A percentile compares a stretch with the other conserved stretches of the same genome.
phyloP scores from a whole-genome alignment of 2,329 filamentous ascomycete genomes.

The Cercospora sp. region DNA sequence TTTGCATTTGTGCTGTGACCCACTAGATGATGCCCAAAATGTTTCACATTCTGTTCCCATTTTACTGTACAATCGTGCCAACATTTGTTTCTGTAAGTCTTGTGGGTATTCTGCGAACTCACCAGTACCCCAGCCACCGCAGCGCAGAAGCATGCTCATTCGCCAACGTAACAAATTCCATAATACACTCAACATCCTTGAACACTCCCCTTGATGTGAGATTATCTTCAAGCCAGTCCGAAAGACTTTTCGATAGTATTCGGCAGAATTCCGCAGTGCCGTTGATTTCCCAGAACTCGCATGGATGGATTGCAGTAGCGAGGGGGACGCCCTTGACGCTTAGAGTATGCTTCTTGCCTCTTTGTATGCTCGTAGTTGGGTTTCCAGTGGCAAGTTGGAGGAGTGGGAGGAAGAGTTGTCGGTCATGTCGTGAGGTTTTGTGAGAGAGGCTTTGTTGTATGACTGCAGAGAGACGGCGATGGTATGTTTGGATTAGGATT shows the following conservation, averaged over 20 bases:
- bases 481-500: background rate
- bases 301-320: background rate
- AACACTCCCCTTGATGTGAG: slow-evolving; percentile 1
- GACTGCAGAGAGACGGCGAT: background rate
- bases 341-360: slow-evolving; percentile 10
- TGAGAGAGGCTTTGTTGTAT: background rate
- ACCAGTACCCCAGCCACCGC: slow-evolving; percentile 22
- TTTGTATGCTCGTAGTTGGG: slow-evolving; percentile 2
- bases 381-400: background rate
- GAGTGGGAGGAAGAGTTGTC: background rate
- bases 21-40: background rate
- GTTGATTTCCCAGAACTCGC: slow-evolving; percentile 22
- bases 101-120: too few relatives aligned
- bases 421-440: background rate
- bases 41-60: background rate
- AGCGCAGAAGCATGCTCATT: slow-evolving; percentile 23
- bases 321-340: slow-evolving; percentile 18
- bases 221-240: slow-evolving; percentile 6
- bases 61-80: too few relatives aligned
- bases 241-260: slow-evolving; percentile 12
- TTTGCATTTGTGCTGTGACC: background rate
- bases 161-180: slow-evolving; percentile 16
- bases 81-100: too few relatives aligned
- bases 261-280: slow-evolving; percentile 24
- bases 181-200: slow-evolving; percentile 9